Conservation (phyloP, 257 asterid genomes). For the Solanum rostratum region DNA sequence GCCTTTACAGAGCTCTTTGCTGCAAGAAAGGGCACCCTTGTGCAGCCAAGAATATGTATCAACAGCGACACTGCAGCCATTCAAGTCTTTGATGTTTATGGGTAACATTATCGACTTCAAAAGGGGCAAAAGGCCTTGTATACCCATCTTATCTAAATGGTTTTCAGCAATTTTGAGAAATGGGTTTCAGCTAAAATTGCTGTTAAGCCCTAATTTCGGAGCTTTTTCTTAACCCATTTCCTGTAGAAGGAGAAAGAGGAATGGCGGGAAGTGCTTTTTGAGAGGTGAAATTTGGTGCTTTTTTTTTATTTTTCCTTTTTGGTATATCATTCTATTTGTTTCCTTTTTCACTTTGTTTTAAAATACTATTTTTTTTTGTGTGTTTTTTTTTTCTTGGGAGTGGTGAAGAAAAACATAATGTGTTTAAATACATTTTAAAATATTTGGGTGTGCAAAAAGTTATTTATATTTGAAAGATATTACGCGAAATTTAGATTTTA, state of each 20-base stretch:
- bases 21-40: constrained; percentile 94
- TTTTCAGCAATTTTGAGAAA: background rate
- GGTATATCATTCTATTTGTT: too few relatives aligned
- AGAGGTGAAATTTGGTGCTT: background rate
- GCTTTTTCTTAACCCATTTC: background rate
- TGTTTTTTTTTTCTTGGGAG: too few relatives aligned
- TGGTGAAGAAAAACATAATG: too few relatives aligned
- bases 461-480: too few relatives aligned
- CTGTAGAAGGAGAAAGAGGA: background rate
- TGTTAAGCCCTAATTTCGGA: constrained; percentile 1
- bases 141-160: constrained; percentile 56
- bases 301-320: too few relatives aligned
- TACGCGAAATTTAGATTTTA: too few relatives aligned
- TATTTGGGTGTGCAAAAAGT: too few relatives aligned
- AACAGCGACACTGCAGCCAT: constrained; percentile 71
- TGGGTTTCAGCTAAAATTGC: constrained; percentile 1
- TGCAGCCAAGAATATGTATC: constrained; percentile 98
- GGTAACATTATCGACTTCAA: constrained; percentile 89
- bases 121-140: constrained; percentile 77
- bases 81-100: constrained; percentile 65
- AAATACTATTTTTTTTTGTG: too few relatives aligned
- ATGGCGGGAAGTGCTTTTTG: constrained; percentile 8
- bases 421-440: too few relatives aligned
- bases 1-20: constrained; percentile 96
- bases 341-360: too few relatives aligned